These are phyloP conservation scores for Williopsis jadinii DNA, from an alignment of 1,139 yeast genomes.

Conservation along the genomic window DNA sequence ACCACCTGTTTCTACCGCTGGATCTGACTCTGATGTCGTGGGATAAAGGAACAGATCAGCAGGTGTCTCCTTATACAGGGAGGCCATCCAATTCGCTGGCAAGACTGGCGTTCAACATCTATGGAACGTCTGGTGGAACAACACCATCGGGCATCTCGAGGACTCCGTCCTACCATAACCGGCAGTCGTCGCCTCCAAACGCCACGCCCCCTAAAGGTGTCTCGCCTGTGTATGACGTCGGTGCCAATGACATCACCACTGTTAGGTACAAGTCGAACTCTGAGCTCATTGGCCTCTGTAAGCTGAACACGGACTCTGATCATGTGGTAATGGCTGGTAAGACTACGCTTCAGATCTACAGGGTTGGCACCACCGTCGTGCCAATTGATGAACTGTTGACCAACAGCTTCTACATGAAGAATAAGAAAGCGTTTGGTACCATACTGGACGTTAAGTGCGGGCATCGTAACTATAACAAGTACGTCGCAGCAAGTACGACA, in stretches of 20 bases:
- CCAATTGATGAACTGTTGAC: conserved; percentile 28
- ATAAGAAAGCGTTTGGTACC: conserved; percentile 39
- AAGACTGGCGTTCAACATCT: conserved; percentile 22
- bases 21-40: conserved; percentile 8
- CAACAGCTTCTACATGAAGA: conserved; percentile 21
- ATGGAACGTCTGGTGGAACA: conserved; percentile 16
- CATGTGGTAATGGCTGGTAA: conserved; percentile 55
- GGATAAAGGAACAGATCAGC: conserved; percentile 6
- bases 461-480: conserved; percentile 33
- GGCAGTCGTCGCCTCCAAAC: conserved; percentile 4
- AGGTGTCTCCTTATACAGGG: conserved; percentile 8
- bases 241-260: conserved; percentile 2
- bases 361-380: conserved; percentile 30
- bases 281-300: conserved; percentile 18
- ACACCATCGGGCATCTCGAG: conserved; percentile 6
- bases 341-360: conserved; percentile 44
- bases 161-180: conserved; percentile 5
- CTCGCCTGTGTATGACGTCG: conserved; percentile 8
- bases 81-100: conserved; percentile 17
- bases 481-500: conserved; percentile 42
- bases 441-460: conserved; percentile 44
- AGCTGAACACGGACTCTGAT: conserved; percentile 28
- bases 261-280: conserved; percentile 13
- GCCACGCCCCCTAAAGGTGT: conserved; percentile 4
- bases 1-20: no score